A percentile compares a stretch with the other conserved stretches of the same genome.
phyloP scores from a whole-genome alignment of 2,329 filamentous ascomycete species.

The Emergomyces pasteurianus region DNA sequence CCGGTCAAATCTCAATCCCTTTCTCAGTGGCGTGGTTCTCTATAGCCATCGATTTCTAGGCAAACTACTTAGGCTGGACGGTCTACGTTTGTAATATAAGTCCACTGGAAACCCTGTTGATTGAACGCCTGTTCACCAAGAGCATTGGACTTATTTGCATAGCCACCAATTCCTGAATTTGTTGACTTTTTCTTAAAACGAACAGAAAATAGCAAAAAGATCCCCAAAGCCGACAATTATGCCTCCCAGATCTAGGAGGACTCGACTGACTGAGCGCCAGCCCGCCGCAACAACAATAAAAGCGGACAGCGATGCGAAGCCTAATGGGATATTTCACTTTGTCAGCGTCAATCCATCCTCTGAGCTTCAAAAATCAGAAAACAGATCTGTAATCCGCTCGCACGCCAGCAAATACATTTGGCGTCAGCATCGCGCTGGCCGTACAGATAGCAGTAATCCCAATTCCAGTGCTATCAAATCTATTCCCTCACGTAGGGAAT shows the following conservation, averaged over 20 bases:
- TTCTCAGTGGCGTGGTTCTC: neutral
- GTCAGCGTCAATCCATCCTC: conserved; percentile 14
- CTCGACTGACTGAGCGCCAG: neutral
- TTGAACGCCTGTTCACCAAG: neutral
- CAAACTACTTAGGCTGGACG: neutral
- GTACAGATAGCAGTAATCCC: neutral
- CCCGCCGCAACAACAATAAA: neutral
- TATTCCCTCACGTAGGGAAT: neutral
- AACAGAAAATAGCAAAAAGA: neutral
- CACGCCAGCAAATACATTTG: conserved; percentile 15
- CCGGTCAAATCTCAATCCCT: too few relatives aligned
- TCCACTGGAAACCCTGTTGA: neutral
- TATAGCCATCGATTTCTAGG: neutral
- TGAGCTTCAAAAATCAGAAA: conserved; percentile 11
- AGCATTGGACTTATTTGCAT: too few relatives aligned
- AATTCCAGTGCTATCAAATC: neutral
- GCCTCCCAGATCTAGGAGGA: neutral
- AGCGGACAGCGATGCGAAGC: neutral
- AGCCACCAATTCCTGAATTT: too few relatives aligned
- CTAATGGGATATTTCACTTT: conserved; percentile 10
- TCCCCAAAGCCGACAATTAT: neutral
- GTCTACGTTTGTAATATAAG: neutral
- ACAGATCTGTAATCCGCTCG: conserved; percentile 12
- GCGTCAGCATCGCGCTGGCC: conserved; percentile 12
- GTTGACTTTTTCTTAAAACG: neutral